Evolutionary conservation across 2,329 filamentous ascomycete species (phyloP), one percentile per base, ranked within the genome.

Genomic region (Fulvia fulva): DNA sequence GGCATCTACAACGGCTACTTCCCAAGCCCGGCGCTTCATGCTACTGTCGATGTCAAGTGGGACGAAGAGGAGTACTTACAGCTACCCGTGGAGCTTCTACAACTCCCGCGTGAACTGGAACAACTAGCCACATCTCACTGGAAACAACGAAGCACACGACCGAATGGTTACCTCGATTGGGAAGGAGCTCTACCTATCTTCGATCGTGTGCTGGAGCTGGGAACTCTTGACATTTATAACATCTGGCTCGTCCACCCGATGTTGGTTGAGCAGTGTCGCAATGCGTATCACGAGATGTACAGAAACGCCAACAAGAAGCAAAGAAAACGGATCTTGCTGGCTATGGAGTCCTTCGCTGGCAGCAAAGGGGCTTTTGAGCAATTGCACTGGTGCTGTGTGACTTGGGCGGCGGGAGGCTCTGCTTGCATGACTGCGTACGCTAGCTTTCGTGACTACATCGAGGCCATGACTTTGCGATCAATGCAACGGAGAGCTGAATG

Each of bases 271-370:
- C 22, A 59, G 41, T 26, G 26, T 16, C 50, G 41, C 11, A 52
- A 53, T 8, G 49, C 30, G 22, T 64, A 64, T 43, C 32, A 52
- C 22, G 23, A 30, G 49, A 64, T 64, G 51, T 59, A 62, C 30
- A 45, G 51, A 2, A 49, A 50, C 8, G 60, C 51, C 16, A 44
- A 59, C 44, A 30, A 53, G 16, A 43, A 53, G 55, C 60, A 60
- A 45, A 60, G 57, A 54, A 56, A 34, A 25, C 44, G 55, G 21
- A 53, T 61, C 19, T 34, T 30, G 25, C 49, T 55, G 44, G 57
- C 62, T 11, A 64, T 64, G 49, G 55, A 51, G 44, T 53, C 41
- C 16, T 60, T 64, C 41, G 62, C 60, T 0, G 60, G 62, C 11
- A 64, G 60, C 37, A 63, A 51, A 49, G 57, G 61, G 16, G 57